A percentile compares a stretch with the other conserved stretches of the same genome.
phyloP scores from a whole-genome alignment of 352 stramenopile genomes.

The Globisporangium polare region DNA sequence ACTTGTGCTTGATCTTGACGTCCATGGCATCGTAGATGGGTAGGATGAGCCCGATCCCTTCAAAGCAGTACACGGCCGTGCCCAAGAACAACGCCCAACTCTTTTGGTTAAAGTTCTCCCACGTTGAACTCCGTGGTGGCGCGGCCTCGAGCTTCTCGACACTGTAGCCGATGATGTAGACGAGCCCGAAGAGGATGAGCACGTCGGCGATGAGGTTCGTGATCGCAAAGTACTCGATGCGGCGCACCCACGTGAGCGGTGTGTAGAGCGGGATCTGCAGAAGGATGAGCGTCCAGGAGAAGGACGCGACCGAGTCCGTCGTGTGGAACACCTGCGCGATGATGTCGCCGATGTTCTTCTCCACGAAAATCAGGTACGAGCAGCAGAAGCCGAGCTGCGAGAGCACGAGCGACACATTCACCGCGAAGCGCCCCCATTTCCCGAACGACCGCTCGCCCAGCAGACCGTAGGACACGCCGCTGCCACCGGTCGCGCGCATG shows the following conservation, averaged over 20 bases:
- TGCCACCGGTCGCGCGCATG: conserved; percentile 18
- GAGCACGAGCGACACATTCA: conserved; percentile 69
- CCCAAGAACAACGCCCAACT: conserved; percentile 62
- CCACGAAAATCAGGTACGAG: conserved; percentile 74
- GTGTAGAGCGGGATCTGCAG: conserved; percentile 69
- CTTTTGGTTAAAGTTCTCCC: conserved; percentile 62
- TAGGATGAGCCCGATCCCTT: conserved; percentile 68
- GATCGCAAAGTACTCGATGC: conserved; percentile 73
- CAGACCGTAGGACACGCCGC: conserved; percentile 52
- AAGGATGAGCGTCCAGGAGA: conserved; percentile 50
- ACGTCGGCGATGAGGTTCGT: conserved; percentile 63
- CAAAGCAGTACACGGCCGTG: conserved; percentile 66
- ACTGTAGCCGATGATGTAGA: conserved; percentile 59
- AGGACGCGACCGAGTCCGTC: conserved; percentile 37
- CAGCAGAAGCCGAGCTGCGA: conserved; percentile 71
- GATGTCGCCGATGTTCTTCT: conserved; percentile 63
- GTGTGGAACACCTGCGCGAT: conserved; percentile 46
- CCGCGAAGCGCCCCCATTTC: conserved; percentile 36
- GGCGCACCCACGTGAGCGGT: conserved; percentile 61
- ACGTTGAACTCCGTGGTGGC: conserved; percentile 27
- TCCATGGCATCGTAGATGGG: conserved; percentile 69
- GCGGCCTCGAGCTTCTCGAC: conserved; percentile 34
- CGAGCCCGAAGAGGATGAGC: conserved; percentile 50
- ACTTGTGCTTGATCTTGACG: conserved; percentile 52
- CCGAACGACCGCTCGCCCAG: conserved; percentile 57